These are phyloP conservation scores for Linanthus parryae DNA, from an alignment of 148 eudicot genomes.

Conservation along the genomic window DNA sequence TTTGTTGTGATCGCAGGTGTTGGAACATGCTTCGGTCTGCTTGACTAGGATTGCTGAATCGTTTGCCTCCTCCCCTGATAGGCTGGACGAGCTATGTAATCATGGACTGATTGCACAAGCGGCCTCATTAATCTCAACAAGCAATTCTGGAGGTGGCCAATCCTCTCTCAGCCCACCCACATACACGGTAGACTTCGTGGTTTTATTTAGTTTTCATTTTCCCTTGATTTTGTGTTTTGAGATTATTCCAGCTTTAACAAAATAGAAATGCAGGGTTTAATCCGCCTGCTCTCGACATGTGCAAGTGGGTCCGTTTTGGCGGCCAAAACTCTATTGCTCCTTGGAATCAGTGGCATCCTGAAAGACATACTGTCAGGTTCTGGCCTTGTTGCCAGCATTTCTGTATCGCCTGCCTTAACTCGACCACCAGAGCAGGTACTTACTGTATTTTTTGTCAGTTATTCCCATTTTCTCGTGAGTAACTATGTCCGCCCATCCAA, in stretches of 20 bases:
- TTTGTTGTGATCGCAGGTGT: conserved; percentile 35
- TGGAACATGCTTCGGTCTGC: conserved; percentile 97
- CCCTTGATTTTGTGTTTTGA: background rate
- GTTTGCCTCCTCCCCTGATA: conserved; percentile 72
- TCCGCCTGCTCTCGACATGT: conserved; percentile 90
- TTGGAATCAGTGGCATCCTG: conserved; percentile 85
- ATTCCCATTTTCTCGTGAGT: too few relatives aligned
- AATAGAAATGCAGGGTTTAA: conserved; percentile 63
- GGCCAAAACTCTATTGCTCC: conserved; percentile 78
- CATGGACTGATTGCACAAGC: conserved; percentile 93
- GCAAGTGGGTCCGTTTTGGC: conserved; percentile 94
- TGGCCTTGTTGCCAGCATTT: conserved; percentile 71
- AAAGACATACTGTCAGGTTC: conserved; percentile 86
- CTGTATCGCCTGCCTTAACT: conserved; percentile 86
- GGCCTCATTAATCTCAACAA: conserved; percentile 72
- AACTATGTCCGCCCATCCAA: too few relatives aligned
- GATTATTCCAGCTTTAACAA: conserved; percentile 9
- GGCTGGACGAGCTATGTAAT: conserved; percentile 83
- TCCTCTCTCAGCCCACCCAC: conserved; percentile 90
- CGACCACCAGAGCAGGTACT: conserved; percentile 96
- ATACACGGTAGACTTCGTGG: conserved; percentile 51
- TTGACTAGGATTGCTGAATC: conserved; percentile 92
- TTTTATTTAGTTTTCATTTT: conserved; percentile 3
- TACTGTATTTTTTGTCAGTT: background rate
- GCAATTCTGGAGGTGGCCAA: conserved; percentile 94